Percentiles rank a stretch among this genome's conserved stretches.
Conservation (phyloP, 2,329 filamentous ascomycete genomes). For the Colletotrichum sp. region DNA sequence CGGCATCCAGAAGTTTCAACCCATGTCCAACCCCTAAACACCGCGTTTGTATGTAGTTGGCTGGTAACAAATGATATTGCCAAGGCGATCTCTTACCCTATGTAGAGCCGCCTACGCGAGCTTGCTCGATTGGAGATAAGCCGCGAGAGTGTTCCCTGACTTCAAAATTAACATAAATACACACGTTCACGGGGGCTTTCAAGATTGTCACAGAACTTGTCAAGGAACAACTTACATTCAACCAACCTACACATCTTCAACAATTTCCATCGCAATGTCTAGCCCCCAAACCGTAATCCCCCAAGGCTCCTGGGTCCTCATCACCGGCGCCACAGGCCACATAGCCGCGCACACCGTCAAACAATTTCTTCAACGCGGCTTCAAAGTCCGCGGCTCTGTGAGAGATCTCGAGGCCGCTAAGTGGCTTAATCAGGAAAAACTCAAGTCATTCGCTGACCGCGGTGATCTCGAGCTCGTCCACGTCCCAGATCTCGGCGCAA, state of each 20-base stretch:
- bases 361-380: not conserved
- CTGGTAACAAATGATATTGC: not conserved
- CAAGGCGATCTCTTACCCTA: not conserved
- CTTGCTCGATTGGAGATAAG: not conserved
- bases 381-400: not conserved
- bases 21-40: too few relatives aligned
- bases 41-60: not conserved
- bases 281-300: not conserved
- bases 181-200: not conserved
- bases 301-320: not conserved
- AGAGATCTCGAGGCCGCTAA: not conserved
- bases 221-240: not conserved
- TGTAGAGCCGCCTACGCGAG: not conserved
- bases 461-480: not conserved
- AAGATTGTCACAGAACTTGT: not conserved
- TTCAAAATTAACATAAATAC: not conserved
- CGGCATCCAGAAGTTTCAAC: not conserved
- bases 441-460: not conserved
- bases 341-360: not conserved
- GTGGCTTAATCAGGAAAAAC: not conserved
- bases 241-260: not conserved
- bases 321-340: not conserved
- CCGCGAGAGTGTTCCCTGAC: not conserved
- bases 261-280: not conserved
- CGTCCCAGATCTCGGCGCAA: not conserved